These are phyloP conservation scores for Calendula officinalis DNA, from an alignment of 129 eudicot genomes.

Conservation along the genomic window DNA sequence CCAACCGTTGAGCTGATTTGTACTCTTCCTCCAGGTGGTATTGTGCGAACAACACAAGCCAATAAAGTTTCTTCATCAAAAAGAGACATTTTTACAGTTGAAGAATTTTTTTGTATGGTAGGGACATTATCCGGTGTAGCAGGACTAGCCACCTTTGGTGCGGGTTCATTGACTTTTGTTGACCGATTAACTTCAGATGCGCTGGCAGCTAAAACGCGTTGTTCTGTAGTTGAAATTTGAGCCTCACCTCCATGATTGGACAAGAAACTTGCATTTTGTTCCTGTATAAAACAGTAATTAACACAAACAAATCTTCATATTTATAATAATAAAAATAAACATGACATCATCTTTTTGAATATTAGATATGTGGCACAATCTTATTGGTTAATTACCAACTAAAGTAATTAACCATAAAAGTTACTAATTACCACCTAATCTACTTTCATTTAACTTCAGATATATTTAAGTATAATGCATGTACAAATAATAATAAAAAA, in stretches of 20 bases:
- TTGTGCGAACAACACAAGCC: constrained; percentile 91
- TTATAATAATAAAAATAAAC: too few species aligned
- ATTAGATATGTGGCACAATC: too few species aligned
- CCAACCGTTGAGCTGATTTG: constrained; percentile 94
- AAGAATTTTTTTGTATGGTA: constrained; percentile 32
- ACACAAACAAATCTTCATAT: background rate
- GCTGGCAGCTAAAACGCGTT: constrained; percentile 24
- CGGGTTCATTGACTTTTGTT: constrained; percentile 29
- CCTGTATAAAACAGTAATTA: constrained; percentile 28
- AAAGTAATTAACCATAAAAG: too few species aligned
- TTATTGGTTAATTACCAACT: too few species aligned
- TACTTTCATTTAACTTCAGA: too few species aligned
- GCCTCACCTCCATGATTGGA: constrained; percentile 36
- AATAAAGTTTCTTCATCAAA: constrained; percentile 80
- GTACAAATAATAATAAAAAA: too few species aligned
- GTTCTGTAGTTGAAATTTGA: constrained; percentile 34
- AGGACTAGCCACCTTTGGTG: too few species aligned
- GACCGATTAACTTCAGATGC: constrained; percentile 41
- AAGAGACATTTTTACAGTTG: constrained; percentile 41
- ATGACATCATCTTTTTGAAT: too few species aligned
- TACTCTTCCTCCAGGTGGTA: constrained; percentile 84
- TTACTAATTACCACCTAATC: too few species aligned
- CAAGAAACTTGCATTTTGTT: constrained; percentile 33
- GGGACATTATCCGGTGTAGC: constrained; percentile 20
- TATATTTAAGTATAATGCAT: too few species aligned